Conservation (phyloP, 495 filamentous ascomycete genomes). For the Aspergillus homomorphus region DNA sequence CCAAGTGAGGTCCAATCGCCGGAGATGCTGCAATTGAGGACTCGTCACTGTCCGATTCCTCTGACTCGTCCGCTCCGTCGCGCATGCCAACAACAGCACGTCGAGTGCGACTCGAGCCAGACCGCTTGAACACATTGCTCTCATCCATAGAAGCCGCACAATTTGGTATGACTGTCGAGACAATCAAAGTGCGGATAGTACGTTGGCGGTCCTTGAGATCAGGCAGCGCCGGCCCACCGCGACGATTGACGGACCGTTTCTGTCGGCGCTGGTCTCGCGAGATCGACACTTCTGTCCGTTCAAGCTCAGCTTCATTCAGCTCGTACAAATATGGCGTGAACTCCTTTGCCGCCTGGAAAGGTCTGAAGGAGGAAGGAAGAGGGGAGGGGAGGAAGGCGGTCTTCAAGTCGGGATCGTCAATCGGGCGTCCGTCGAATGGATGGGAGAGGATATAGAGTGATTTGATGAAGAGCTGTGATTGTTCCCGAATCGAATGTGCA, state of each 20-base stretch:
- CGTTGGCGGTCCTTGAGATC: constrained; percentile 93
- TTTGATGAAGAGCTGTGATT: constrained; percentile 87
- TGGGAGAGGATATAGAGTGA: constrained; percentile 91
- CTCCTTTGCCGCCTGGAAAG: constrained; percentile 86
- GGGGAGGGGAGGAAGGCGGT: constrained; percentile 84
- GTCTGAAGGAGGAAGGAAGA: constrained; percentile 76
- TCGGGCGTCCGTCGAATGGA: constrained; percentile 88
- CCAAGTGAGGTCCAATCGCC: constrained; percentile 61
- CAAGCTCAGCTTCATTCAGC: constrained; percentile 84
- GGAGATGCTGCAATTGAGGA: constrained; percentile 80
- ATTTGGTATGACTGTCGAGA: constrained; percentile 87
- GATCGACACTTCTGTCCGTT: constrained; percentile 86
- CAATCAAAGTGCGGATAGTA: constrained; percentile 84
- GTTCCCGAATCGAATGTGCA: constrained; percentile 94
- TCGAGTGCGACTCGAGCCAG: constrained; percentile 52
- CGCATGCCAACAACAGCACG: constrained; percentile 44
- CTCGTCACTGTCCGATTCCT: constrained; percentile 84
- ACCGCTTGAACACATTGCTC: constrained; percentile 78
- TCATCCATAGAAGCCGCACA: constrained; percentile 77
- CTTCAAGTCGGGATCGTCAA: constrained; percentile 86
- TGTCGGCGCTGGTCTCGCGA: constrained; percentile 89
- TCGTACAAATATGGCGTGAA: constrained; percentile 92
- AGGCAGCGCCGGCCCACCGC: constrained; percentile 89
- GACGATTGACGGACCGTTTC: constrained; percentile 89
- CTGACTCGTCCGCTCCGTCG: constrained; percentile 75